These are phyloP conservation scores for Lunasporangiospora selenospora DNA, from an alignment of 192 early-diverging fungal species.

Conservation along the genomic window DNA sequence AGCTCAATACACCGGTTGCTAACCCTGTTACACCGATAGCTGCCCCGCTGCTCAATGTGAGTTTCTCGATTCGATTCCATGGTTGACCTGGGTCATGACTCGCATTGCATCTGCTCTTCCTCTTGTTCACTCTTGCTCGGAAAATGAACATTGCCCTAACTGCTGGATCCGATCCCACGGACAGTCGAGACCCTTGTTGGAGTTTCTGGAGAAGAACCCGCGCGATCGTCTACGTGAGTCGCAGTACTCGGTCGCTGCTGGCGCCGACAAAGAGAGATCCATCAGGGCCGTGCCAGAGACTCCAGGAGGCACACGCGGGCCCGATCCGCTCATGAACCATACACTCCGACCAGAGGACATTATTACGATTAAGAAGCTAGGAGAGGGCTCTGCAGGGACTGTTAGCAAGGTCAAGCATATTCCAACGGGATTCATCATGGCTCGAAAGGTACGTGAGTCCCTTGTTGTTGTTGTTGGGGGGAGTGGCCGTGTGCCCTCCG, in stretches of 20 bases:
- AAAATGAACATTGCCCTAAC: neutral
- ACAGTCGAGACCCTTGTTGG: conserved; percentile 25
- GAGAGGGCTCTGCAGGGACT: conserved; percentile 89
- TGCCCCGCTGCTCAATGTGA: conserved; percentile 26
- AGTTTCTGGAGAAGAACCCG: conserved; percentile 34
- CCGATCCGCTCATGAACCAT: conserved; percentile 37
- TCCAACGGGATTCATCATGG: conserved; percentile 84
- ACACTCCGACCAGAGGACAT: conserved; percentile 73
- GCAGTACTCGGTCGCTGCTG: conserved; percentile 16
- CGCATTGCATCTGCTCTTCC: neutral
- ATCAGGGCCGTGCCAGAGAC: conserved; percentile 44
- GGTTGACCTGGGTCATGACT: too few species aligned
- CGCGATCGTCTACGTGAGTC: conserved; percentile 28
- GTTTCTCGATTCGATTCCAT: too few species aligned
- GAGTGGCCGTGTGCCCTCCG: too few species aligned
- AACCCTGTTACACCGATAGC: conserved; percentile 15
- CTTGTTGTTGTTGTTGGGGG: too few species aligned
- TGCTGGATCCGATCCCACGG: neutral
- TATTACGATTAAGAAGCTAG: conserved; percentile 76
- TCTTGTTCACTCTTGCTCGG: neutral
- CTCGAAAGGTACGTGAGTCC: conserved; percentile 95
- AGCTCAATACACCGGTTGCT: conserved; percentile 19
- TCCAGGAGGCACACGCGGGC: conserved; percentile 30
- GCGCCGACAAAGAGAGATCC: conserved; percentile 15
- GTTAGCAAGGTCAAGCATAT: conserved; percentile 86